Evolutionary conservation across 805 yeast species (phyloP).

Genomic region (Candida manassasensis): DNA sequence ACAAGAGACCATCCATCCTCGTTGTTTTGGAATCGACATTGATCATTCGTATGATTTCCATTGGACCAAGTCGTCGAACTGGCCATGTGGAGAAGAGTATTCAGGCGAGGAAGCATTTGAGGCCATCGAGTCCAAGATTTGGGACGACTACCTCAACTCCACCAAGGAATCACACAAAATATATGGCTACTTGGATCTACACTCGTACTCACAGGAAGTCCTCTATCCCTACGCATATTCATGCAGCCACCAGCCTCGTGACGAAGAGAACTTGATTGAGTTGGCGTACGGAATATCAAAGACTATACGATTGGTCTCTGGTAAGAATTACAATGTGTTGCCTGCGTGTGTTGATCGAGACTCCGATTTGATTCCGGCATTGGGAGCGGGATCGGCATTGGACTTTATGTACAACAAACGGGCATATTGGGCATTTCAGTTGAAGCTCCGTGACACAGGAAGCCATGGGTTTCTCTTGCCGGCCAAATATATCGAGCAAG

Average conservation of each 20-base stretch:
- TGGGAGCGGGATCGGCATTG: conserved; percentile 75
- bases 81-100: conserved; percentile 82
- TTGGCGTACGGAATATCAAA: conserved; percentile 77
- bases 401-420: conserved; percentile 81
- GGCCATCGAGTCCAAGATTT: conserved; percentile 35
- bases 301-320: conserved; percentile 60
- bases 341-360: conserved; percentile 81
- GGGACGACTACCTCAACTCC: conserved; percentile 34
- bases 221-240: conserved; percentile 80
- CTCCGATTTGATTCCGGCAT: conserved; percentile 64
- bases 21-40: conserved; percentile 79
- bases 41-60: conserved; percentile 80
- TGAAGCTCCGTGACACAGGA: conserved; percentile 78
- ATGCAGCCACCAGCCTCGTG: conserved; percentile 69
- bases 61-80: conserved; percentile 56
- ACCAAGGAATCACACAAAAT: conserved; percentile 55
- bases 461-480: conserved; percentile 81
- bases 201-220: conserved; percentile 80
- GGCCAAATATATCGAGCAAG: conserved; percentile 62
- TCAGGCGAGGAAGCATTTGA: conserved; percentile 71
- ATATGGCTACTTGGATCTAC: conserved; percentile 76
- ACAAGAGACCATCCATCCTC: conserved; percentile 58
- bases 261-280: conserved; percentile 75
- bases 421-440: conserved; percentile 80
- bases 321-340: conserved; percentile 61